phyloP scores from a whole-genome alignment of 1,284 basidiomycete species.

The Irpex sp. region DNA sequence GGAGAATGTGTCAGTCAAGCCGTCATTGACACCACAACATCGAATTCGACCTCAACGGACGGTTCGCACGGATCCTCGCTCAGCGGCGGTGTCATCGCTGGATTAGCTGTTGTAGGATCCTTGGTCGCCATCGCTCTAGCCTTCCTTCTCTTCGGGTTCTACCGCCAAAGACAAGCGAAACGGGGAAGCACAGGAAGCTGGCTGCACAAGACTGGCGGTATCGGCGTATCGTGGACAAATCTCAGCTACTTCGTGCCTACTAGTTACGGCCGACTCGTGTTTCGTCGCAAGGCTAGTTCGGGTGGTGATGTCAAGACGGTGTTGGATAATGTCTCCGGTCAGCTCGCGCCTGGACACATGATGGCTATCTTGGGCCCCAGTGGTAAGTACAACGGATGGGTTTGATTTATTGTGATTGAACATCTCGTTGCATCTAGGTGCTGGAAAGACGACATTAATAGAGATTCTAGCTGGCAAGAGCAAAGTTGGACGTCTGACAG shows the following conservation, averaged over 20 bases:
- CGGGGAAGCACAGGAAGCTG: constrained; percentile 33
- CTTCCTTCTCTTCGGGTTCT: constrained; percentile 58
- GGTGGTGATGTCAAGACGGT: constrained; percentile 58
- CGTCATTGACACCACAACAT: constrained; percentile 56
- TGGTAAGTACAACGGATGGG: constrained; percentile 38
- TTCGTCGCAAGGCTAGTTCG: constrained; percentile 2
- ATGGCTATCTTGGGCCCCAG: constrained; percentile 87
- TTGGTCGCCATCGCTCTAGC: constrained; percentile 57
- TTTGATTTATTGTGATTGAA: not conserved
- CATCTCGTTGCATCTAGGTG: constrained; percentile 37
- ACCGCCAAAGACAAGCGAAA: constrained; percentile 59
- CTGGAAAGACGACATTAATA: constrained; percentile 83
- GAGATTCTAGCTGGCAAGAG: constrained; percentile 78
- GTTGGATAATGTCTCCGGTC: constrained; percentile 68
- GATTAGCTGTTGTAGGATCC: constrained; percentile 76
- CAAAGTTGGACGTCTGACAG: constrained; percentile 70
- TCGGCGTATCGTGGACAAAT: constrained; percentile 66
- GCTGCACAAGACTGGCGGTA: constrained; percentile 40
- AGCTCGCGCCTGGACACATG: constrained; percentile 73
- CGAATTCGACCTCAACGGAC: constrained; percentile 27
- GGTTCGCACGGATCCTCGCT: constrained; percentile 39
- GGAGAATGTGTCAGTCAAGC: constrained; percentile 85
- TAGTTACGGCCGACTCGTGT: not conserved
- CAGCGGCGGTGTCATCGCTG: constrained; percentile 81
- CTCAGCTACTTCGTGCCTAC: constrained; percentile 61